Conservation (phyloP, 2,329 filamentous ascomycete species). For the Penicillium corylophilum region DNA sequence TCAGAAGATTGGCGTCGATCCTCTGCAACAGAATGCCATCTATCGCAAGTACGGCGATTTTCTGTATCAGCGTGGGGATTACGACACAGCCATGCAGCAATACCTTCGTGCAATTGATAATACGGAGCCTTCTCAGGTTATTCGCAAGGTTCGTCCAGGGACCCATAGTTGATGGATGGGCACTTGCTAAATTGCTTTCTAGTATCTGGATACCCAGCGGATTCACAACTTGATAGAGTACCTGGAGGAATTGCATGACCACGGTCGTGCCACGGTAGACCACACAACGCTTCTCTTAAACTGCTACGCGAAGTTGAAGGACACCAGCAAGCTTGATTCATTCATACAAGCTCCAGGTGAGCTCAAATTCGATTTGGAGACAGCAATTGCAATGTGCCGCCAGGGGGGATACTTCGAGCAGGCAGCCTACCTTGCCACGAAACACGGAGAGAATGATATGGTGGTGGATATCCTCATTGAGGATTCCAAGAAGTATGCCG, state of each 20-base stretch:
- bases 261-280: conserved; percentile 87
- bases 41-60: conserved; percentile 93
- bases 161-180: neutral
- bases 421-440: conserved; percentile 89
- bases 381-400: conserved; percentile 94
- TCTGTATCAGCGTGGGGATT: conserved; percentile 91
- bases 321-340: conserved; percentile 90
- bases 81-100: conserved; percentile 98
- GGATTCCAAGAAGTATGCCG: conserved; percentile 84
- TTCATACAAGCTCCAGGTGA: conserved; percentile 92
- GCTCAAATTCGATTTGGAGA: conserved; percentile 94
- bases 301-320: conserved; percentile 97
- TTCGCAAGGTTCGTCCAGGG: conserved; percentile 66
- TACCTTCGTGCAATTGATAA: conserved; percentile 95
- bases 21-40: conserved; percentile 81
- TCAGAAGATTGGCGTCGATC: conserved; percentile 79
- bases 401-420: conserved; percentile 97
- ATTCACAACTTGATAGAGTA: conserved; percentile 98
- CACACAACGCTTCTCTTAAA: conserved; percentile 94
- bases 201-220: conserved; percentile 94
- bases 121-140: conserved; percentile 93
- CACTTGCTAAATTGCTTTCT: conserved; percentile 13
- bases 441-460: conserved; percentile 88
- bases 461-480: conserved; percentile 96
- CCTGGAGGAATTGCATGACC: conserved; percentile 91